phyloP scores from a whole-genome alignment of 768 basidiomycete genomes.

The Podaxis sp. region DNA sequence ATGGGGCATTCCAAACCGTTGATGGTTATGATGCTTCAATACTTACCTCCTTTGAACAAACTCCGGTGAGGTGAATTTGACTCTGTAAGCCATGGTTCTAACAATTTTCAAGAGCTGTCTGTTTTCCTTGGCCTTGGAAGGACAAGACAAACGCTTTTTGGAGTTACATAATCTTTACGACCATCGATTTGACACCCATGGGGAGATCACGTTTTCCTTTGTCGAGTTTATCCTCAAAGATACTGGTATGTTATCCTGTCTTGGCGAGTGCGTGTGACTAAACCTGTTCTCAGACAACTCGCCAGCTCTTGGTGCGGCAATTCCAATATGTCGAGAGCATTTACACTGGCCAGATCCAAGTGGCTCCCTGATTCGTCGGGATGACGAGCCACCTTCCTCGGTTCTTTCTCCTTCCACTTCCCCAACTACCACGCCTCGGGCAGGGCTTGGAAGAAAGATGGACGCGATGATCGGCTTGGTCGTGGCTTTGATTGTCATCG shows the following conservation, averaged over 20 bases:
- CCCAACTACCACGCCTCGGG: background rate
- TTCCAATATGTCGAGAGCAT: background rate
- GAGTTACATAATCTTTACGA: conserved; percentile 11
- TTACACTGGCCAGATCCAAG: background rate
- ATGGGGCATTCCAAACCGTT: background rate
- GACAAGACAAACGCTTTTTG: background rate
- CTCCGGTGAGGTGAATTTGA: background rate
- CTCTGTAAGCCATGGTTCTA: background rate
- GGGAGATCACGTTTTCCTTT: conserved; percentile 1
- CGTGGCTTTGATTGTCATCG: background rate
- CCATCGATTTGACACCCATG: background rate
- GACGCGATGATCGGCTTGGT: background rate
- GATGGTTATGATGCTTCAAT: conserved; percentile 3
- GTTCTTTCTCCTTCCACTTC: background rate
- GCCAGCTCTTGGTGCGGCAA: background rate
- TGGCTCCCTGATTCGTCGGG: background rate
- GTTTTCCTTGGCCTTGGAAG: background rate
- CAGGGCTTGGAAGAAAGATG: background rate
- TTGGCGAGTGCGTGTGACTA: background rate
- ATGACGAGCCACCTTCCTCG: background rate
- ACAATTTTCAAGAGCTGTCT: conserved; percentile 1
- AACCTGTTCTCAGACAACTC: background rate
- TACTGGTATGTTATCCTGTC: background rate
- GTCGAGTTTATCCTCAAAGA: conserved; percentile 1
- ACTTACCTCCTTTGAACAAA: background rate